phyloP scores from a whole-genome alignment of 164 flowering plant species.

The Piper longum region DNA sequence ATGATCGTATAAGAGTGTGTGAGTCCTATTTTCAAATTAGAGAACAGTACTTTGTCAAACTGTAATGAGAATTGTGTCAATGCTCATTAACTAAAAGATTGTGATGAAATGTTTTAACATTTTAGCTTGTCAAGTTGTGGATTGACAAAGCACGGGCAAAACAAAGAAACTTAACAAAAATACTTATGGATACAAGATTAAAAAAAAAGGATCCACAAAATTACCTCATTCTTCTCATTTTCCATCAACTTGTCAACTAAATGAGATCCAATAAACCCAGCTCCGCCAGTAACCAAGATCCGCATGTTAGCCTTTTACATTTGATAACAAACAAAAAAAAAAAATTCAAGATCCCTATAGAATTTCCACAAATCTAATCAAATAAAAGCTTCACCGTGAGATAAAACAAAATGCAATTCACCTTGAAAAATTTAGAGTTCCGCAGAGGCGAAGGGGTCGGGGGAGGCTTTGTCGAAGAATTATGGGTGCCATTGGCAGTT shows the following conservation, averaged over 20 bases:
- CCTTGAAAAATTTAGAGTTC: slow-evolving; percentile 75
- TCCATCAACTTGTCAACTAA: slow-evolving; percentile 76
- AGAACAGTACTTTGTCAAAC: no score
- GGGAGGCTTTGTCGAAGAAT: slow-evolving; percentile 36
- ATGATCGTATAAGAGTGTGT: no score
- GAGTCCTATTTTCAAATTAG: no score
- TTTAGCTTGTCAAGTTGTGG: no score
- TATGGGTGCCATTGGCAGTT: slow-evolving; percentile 31
- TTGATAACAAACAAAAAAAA: background rate
- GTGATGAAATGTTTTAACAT: no score
- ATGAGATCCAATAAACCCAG: slow-evolving; percentile 94
- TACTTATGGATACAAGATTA: no score
- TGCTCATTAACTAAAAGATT: no score
- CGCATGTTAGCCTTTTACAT: slow-evolving; percentile 48
- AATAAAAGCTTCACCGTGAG: background rate
- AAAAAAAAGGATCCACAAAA: background rate
- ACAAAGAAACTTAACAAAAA: background rate
- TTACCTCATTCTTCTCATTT: slow-evolving; percentile 70
- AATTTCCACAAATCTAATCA: background rate
- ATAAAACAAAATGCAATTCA: slow-evolving; percentile 6
- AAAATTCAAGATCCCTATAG: background rate
- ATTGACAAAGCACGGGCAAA: no score
- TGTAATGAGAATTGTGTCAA: no score
- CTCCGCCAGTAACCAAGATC: slow-evolving; percentile 88
- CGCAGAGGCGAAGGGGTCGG: slow-evolving; percentile 78